Evolutionary conservation across 129 eudicot species (phyloP), one percentile per base, ranked within the genome.

Genomic region (Daucus carota): DNA sequence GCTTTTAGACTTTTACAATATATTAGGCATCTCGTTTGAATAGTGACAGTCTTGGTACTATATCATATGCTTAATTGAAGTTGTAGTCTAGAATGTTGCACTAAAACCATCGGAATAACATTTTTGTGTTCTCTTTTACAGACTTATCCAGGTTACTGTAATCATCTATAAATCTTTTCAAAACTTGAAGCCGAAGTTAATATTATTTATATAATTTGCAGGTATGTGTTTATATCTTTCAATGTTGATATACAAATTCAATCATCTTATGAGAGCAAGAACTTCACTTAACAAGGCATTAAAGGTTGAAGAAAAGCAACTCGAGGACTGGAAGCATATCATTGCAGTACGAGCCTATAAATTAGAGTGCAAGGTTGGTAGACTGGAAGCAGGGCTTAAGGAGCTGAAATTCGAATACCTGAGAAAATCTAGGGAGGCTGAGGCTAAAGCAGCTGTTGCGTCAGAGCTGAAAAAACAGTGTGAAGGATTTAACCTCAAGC

Each of bases 151-250:
- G 42, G 22, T 43, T 42, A 4, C 54, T 42, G 74, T 70, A n/a
- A 12, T 13, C 5, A 71, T 50, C 32, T 12, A 1, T 71, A 28
- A 14, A 26, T 43, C 20, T n/a, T 38, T 45, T 43, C 14, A 12
- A 24, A 43, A 71, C 13, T 42, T 71, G n/a, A 71, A 57, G 3
- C 12, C 22, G 43, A 34, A 28, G 38, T 15, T 71, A 24, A n/a
- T 6, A 24, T 26, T 15, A n/a, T 11, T 71, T 8, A 13, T 20
- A 31, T n/a, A 45, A 63, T 41, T 22, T 83, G 36, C 80, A 83
- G 86, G 86, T 18, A 44, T 83, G 71, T 78, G 73, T 45, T 70
- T 83, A 26, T 78, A 74, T 76, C 83, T 83, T 34, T 28, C 44
- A 42, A 57, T 83, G 68, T 34, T 83, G 50, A 83, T 83, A 46